Evolutionary conservation across 2,329 filamentous ascomycete species (phyloP).

Genomic region (Fusarium denticulatum): DNA sequence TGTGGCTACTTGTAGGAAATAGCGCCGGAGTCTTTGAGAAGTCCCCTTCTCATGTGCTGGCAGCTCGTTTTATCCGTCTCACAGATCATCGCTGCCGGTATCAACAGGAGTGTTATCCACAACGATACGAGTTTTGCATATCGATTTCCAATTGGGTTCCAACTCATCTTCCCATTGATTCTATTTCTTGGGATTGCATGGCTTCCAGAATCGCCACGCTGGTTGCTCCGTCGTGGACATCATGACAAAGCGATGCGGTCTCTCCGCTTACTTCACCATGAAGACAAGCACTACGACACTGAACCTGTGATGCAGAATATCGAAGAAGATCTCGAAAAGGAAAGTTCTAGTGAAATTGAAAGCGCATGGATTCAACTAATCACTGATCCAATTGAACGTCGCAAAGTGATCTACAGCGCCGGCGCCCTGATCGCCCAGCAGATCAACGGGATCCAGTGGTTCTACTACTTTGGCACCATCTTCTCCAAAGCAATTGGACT

Average conservation of each 20-base stretch:
- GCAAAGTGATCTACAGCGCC: conserved; percentile 56
- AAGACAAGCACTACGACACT: conserved; percentile 51
- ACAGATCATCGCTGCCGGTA: conserved; percentile 49
- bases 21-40: conserved; percentile 47
- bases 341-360: conserved; percentile 41
- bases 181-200: conserved; percentile 36
- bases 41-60: conserved; percentile 52
- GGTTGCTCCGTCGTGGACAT: conserved; percentile 51
- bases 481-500: conserved; percentile 56
- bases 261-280: conserved; percentile 55
- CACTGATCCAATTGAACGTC: conserved; percentile 56
- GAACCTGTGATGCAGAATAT: conserved; percentile 52
- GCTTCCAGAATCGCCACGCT: conserved; percentile 45
- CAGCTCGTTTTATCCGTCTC: conserved; percentile 51
- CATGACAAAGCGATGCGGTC: conserved; percentile 52
- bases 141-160: conserved; percentile 47
- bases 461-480: conserved; percentile 56
- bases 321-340: conserved; percentile 54
- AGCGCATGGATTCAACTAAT: conserved; percentile 54
- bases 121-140: conserved; percentile 46
- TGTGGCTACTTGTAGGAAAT: conserved; percentile 33
- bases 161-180: conserved; percentile 42
- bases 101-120: conserved; percentile 45
- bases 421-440: conserved; percentile 59
- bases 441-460: conserved; percentile 60